A percentile compares a stretch with the other conserved stretches of the same genome.
Evolutionary conservation across 495 filamentous ascomycete species (phyloP).

Genomic region (Neurospora sp.): DNA sequence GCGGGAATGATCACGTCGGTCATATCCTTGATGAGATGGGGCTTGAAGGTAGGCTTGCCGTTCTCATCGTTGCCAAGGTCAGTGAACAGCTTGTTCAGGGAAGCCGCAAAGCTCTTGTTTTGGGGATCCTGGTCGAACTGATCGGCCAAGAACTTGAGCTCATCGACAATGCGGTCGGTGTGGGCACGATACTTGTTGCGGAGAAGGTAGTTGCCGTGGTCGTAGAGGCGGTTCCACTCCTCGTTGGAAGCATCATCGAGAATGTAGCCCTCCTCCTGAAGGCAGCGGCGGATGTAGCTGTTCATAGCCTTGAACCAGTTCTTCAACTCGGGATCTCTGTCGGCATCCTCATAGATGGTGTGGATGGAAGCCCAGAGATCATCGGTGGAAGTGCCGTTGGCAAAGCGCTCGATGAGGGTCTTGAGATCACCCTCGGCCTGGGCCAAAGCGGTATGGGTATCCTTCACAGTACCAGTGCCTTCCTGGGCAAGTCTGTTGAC

Average conservation of each 20-base stretch:
- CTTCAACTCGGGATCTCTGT: constrained; percentile 77
- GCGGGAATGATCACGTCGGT: constrained; percentile 77
- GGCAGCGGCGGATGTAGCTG: constrained; percentile 66
- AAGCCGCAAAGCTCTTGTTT: constrained; percentile 67
- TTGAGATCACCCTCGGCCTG: constrained; percentile 72
- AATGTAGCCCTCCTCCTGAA: constrained; percentile 85
- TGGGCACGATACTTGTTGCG: constrained; percentile 81
- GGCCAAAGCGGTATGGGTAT: constrained; percentile 53
- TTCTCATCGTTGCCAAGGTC: constrained; percentile 71
- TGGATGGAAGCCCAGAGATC: constrained; percentile 82
- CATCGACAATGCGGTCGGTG: constrained; percentile 78
- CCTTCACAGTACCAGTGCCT: constrained; percentile 55
- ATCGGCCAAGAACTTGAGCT: constrained; percentile 77
- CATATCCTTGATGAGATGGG: constrained; percentile 80
- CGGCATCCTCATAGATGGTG: constrained; percentile 81
- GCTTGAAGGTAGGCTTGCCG: constrained; percentile 84
- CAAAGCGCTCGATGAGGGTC: constrained; percentile 88
- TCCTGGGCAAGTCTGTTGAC: constrained; percentile 53
- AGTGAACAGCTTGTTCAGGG: constrained; percentile 75
- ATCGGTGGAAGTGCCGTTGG: constrained; percentile 82
- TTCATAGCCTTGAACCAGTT: constrained; percentile 80
- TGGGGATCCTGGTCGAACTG: constrained; percentile 84
- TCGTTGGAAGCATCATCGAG: constrained; percentile 71
- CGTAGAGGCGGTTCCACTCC: constrained; percentile 77
- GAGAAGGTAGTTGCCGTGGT: constrained; percentile 79